Conservation (phyloP, 2,329 filamentous ascomycete genomes). For the Stachybotrys elegans region DNA sequence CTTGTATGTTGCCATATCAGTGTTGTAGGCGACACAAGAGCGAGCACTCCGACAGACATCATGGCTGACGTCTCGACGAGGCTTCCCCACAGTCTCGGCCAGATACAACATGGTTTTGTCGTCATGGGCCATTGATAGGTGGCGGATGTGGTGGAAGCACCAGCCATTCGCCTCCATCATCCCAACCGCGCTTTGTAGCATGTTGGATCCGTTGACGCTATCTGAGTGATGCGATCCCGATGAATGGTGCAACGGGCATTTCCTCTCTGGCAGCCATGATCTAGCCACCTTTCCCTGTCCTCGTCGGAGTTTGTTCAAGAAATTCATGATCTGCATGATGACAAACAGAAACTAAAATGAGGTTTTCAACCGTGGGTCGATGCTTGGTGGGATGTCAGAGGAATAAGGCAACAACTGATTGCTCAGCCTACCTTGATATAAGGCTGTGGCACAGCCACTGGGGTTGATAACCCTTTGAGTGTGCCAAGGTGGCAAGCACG, state of each 20-base stretch:
- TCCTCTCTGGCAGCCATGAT: slow-evolving; percentile 21
- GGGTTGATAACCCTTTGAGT: too few species aligned
- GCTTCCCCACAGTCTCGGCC: background rate
- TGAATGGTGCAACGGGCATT: background rate
- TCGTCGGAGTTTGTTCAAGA: too few species aligned
- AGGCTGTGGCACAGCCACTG: too few species aligned
- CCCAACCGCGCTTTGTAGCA: background rate
- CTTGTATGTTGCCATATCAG: background rate
- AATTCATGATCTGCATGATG: too few species aligned
- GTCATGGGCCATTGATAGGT: background rate
- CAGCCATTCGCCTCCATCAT: background rate
- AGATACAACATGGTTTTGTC: background rate
- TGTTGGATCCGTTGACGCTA: background rate
- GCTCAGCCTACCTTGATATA: too few species aligned
- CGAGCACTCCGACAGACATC: background rate
- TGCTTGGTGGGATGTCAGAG: too few species aligned
- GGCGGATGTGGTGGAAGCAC: background rate
- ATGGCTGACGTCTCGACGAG: background rate
- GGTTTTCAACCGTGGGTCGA: too few species aligned
- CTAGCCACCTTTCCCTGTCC: too few species aligned
- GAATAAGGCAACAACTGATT: too few species aligned
- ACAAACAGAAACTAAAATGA: too few species aligned
- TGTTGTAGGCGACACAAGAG: background rate
- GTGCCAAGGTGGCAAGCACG: too few species aligned
- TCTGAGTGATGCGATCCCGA: background rate